Conservation (phyloP, 495 filamentous ascomycete species). For the Penicillium nucicola region DNA sequence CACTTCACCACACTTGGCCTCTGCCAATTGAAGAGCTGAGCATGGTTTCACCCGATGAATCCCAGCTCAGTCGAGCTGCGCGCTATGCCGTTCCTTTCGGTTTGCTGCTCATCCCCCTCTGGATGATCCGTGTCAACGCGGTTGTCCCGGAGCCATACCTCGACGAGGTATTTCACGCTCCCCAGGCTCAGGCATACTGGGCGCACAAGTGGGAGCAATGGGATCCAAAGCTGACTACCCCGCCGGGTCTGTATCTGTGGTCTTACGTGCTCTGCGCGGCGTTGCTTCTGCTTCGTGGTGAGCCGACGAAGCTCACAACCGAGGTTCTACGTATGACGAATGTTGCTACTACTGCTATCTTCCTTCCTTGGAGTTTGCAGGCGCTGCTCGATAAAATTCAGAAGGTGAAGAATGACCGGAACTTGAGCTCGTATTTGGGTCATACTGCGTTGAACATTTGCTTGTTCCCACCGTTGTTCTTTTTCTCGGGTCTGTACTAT, state of each 20-base stretch:
- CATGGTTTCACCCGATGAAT: slow-evolving; percentile 37
- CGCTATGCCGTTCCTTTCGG: slow-evolving; percentile 43
- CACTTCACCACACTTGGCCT: not conserved
- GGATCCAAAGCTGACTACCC: slow-evolving; percentile 97
- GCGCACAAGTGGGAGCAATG: slow-evolving; percentile 67
- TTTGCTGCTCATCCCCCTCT: slow-evolving; percentile 35
- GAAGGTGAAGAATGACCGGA: slow-evolving; percentile 36
- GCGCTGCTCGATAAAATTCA: slow-evolving; percentile 35
- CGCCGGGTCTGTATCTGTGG: slow-evolving; percentile 76
- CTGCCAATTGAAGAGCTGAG: slow-evolving; percentile 14
- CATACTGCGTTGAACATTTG: slow-evolving; percentile 77
- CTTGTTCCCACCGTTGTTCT: slow-evolving; percentile 88
- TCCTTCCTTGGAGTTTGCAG: slow-evolving; percentile 45
- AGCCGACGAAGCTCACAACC: slow-evolving; percentile 37
- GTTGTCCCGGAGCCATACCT: slow-evolving; percentile 78
- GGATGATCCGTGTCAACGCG: slow-evolving; percentile 37
- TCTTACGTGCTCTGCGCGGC: slow-evolving; percentile 43
- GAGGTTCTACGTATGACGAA: slow-evolving; percentile 40
- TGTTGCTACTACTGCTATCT: slow-evolving; percentile 30
- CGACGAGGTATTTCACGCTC: slow-evolving; percentile 93
- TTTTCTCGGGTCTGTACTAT: slow-evolving; percentile 93
- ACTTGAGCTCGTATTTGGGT: slow-evolving; percentile 37
- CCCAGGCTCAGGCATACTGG: slow-evolving; percentile 88
- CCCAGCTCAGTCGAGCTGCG: slow-evolving; percentile 37
- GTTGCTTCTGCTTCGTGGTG: slow-evolving; percentile 32